Evolutionary conservation across 805 yeast genomes (phyloP), one percentile per base, ranked within the genome.

Genomic region (Candida railenensis): DNA sequence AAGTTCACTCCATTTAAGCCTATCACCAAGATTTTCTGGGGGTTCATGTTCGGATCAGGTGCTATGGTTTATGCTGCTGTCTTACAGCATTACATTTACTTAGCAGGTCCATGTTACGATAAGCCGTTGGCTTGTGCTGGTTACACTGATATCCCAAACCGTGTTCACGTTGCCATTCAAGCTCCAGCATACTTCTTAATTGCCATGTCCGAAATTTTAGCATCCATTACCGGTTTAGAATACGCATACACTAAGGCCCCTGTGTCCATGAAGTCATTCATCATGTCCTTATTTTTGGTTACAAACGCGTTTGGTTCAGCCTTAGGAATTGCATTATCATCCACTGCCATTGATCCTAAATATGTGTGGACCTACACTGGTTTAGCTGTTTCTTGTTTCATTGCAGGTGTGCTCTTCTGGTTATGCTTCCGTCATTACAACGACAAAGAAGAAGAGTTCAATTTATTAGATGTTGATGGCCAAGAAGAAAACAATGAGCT

Each of bases 191-290:
- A 87, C 65, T 76, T 85, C 37, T 67, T 87, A 52, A 81, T 85
- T 64, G 92, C 87, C 11, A 61, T 85, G 45, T 80, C 90, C 15
- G 95, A 87, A 66, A 86, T 87, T 53, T 78, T 87, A 55, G 90
- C 91, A 28, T 83, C 87, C 44, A 80, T 86, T 56, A 86, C 94
- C 19, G 94, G 92, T 56, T 77, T 85, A 55, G 94, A 87, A 69
- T 86, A 85, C 60, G 95, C 95, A 16, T 87, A 85, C 69, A 82
- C 90, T 22, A 84, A 87, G 69, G 92, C 94, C 4, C 94, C 94
- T 37, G 76, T 74, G 7, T 67, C 77, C 42, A 81, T 82, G 87
- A 81, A 80, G 63, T 77, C 85, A 14, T 77, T 82, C 59, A 76
- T 82, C 56, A 81, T 81, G 82, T 74, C 84, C 14, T 51, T 82